Percentiles rank a stretch among this genome's conserved stretches.
Conservation (phyloP, 345 rosid species). For the Aethionema arabicum region DNA sequence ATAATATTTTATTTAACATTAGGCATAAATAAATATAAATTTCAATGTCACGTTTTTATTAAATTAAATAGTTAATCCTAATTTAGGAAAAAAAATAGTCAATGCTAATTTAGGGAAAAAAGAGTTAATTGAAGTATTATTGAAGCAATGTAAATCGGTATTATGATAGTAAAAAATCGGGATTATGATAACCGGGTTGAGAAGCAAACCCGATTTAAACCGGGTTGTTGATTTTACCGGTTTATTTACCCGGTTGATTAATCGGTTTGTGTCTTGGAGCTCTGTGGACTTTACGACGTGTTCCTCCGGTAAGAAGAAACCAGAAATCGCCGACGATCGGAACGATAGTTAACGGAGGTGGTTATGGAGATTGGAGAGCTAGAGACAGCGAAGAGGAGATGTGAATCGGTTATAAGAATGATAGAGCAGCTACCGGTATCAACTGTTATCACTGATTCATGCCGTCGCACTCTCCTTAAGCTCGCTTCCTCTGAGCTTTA, state of each 20-base stretch:
- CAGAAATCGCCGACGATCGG: neutral
- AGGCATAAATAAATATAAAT: neutral
- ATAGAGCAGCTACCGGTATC: constrained; percentile 42
- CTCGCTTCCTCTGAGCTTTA: constrained; percentile 70
- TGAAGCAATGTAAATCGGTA: no score
- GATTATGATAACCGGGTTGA: neutral
- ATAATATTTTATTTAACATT: neutral
- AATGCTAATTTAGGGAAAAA: no score
- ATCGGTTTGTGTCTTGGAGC: constrained; percentile 1
- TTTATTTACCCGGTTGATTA: neutral
- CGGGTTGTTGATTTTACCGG: neutral
- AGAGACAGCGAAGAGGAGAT: constrained; percentile 52
- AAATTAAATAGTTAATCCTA: no score
- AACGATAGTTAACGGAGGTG: neutral
- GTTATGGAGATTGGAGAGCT: constrained; percentile 38
- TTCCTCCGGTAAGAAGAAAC: constrained; percentile 1
- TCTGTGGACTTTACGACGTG: neutral
- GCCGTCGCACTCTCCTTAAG: constrained; percentile 66
- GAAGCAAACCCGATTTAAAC: neutral
- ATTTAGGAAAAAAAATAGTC: no score
- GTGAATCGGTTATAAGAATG: constrained; percentile 44
- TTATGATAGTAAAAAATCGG: no score
- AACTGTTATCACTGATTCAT: constrained; percentile 40
- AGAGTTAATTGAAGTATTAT: no score
- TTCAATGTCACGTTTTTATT: neutral